These are phyloP conservation scores for Comarum palustre DNA, from an alignment of 306 rosid genomes.

Conservation along the genomic window DNA sequence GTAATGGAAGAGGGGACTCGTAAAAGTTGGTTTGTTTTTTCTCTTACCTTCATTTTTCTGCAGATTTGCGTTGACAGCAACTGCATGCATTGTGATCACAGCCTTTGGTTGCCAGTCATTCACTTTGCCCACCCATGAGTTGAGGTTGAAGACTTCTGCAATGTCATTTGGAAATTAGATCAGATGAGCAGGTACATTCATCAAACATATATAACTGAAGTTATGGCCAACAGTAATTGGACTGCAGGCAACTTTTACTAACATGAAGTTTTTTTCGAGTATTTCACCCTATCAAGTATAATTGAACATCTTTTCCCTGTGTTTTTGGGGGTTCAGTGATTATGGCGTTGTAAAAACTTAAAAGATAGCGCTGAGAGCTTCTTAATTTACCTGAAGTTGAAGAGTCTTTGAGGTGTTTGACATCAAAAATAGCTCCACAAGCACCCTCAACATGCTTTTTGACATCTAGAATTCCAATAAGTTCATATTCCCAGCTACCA, in stretches of 20 bases:
- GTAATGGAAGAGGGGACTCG: background rate
- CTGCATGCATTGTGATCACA: constrained; percentile 70
- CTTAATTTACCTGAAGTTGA: constrained; percentile 58
- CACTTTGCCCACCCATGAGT: constrained; percentile 72
- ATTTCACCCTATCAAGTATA: background rate
- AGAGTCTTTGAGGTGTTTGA: constrained; percentile 55
- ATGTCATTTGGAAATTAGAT: constrained; percentile 32
- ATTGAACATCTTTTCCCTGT: background rate
- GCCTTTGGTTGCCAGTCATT: constrained; percentile 98
- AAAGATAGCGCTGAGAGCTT: background rate
- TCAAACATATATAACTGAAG: background rate
- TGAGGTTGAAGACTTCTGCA: constrained; percentile 69
- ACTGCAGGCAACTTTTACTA: background rate
- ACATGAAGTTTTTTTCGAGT: background rate
- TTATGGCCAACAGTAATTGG: background rate
- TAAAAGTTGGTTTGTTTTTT: background rate
- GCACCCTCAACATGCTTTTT: constrained; percentile 75
- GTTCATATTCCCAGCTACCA: constrained; percentile 85
- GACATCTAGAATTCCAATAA: constrained; percentile 78
- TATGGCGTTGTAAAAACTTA: background rate
- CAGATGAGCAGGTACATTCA: constrained; percentile 14
- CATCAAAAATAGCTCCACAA: constrained; percentile 79
- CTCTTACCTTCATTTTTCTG: constrained; percentile 81
- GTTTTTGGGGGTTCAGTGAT: background rate
- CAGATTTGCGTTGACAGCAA: constrained; percentile 90